Evolutionary conservation across 768 basidiomycete genomes (phyloP).

Genomic region (Floccularia luteovirens): DNA sequence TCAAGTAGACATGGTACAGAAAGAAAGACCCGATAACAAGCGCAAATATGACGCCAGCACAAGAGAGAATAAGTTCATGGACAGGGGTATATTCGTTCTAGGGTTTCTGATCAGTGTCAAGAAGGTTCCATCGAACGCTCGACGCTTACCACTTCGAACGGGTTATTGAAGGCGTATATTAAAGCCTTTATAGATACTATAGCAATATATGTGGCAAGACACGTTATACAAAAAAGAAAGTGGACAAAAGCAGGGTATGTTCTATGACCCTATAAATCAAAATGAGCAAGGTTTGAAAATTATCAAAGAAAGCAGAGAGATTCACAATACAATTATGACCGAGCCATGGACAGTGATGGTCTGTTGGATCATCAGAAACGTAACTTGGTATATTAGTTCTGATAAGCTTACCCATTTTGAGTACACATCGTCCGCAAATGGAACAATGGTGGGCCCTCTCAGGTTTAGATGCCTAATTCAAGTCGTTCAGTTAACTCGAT

Average conservation of each 20-base stretch:
- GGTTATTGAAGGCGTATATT: conserved; percentile 59
- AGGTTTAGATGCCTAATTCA: conserved; percentile 60
- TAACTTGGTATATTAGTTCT: not conserved
- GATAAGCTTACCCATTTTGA: conserved; percentile 68
- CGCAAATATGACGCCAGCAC: conserved; percentile 49
- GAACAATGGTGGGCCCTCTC: conserved; percentile 78
- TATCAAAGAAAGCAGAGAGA: conserved; percentile 3
- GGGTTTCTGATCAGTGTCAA: not conserved
- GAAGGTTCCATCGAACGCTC: not conserved
- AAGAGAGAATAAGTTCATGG: conserved; percentile 62
- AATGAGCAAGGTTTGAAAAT: not conserved
- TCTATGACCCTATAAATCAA: conserved; percentile 54
- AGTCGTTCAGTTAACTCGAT: not conserved
- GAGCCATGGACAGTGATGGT: conserved; percentile 87
- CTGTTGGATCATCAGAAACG: conserved; percentile 23
- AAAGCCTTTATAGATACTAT: conserved; percentile 44
- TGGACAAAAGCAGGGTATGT: conserved; percentile 83
- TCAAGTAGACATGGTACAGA: conserved; percentile 69
- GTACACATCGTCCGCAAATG: conserved; percentile 67
- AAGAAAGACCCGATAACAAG: conserved; percentile 73
- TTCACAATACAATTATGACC: conserved; percentile 71
- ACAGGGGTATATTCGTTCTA: conserved; percentile 62
- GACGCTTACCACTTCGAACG: conserved; percentile 49
- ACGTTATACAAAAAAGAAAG: conserved; percentile 57
- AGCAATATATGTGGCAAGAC: conserved; percentile 57